Percentiles rank a stretch among this genome's conserved stretches.
Conservation (phyloP, 495 filamentous ascomycete genomes). For the Neurospora discreta region DNA sequence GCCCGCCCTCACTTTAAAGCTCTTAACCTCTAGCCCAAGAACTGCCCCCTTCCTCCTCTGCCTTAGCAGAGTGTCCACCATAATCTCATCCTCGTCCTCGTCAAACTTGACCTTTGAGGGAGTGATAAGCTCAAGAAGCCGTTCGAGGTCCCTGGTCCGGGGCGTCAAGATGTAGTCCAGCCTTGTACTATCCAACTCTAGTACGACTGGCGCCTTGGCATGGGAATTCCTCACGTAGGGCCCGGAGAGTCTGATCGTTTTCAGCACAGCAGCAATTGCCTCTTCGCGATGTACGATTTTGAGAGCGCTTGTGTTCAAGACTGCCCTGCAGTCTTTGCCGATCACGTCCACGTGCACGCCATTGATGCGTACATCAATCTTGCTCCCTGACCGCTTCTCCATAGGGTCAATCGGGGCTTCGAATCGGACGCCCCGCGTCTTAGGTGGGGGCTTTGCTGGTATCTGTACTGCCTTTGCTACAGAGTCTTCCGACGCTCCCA, state of each 20-base stretch:
- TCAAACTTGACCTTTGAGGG: conserved; percentile 90
- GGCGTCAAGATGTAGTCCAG: conserved; percentile 66
- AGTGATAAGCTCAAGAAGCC: conserved; percentile 73
- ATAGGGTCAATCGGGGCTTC: conserved; percentile 42
- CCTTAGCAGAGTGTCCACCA: conserved; percentile 83
- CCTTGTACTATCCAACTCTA: conserved; percentile 49
- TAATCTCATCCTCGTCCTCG: conserved; percentile 76
- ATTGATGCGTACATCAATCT: conserved; percentile 65
- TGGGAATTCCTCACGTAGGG: conserved; percentile 43
- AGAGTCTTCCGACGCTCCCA: conserved; percentile 60
- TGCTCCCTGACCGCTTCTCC: conserved; percentile 43
- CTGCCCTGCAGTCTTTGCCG: conserved; percentile 66
- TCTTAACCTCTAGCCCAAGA: conserved; percentile 56
- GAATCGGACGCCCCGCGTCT: conserved; percentile 62
- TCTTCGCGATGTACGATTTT: conserved; percentile 66
- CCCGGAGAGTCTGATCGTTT: conserved; percentile 61
- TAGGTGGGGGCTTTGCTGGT: conserved; percentile 25
- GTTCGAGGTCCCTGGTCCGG: conserved; percentile 67
- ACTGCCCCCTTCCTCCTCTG: conserved; percentile 86
- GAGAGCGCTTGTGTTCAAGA: conserved; percentile 63
- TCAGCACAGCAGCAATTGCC: conserved; percentile 57
- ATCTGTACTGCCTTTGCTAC: conserved; percentile 30
- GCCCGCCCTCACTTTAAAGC: conserved; percentile 44
- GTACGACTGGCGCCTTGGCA: conserved; percentile 39
- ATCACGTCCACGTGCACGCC: conserved; percentile 61